Evolutionary conservation across 352 stramenopile species (phyloP), one percentile per base, ranked within the genome.

Genomic region (Phytophthora nicotianae): DNA sequence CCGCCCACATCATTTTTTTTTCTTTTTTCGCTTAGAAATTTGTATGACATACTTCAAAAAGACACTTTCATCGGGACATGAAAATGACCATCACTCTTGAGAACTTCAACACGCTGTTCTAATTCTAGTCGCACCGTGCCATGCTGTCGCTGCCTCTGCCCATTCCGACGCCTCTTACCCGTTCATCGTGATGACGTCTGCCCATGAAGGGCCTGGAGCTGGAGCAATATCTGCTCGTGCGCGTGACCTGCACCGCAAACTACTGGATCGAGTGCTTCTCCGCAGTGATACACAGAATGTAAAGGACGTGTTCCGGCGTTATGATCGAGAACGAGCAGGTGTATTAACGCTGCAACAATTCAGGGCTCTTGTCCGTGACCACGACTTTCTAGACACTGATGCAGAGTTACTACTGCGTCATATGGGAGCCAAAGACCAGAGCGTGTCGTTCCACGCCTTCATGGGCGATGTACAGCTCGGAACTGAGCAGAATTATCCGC

Each of bases 231-330:
- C 50, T 4, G 40, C 37, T 8, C 63, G 45, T 2, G 66, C 73
- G 32, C 73, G 68, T 23, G 72, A 80, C 13, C 58, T 91, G 24
- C 82, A 91, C 51, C 82, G 78, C 3, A 80, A 74, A 23, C 64
- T 89, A 42, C 67, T 91, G 29, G 79, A 91, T 50, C 75, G 77
- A 17, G 70, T 86, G 46, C 65, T 87, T 0, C 38, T 87, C 9
- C 79, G 73, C 32, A 84, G 74, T 51, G 66, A 83, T 5, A 86
- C 57, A 17, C 62, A 84, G 37, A 91, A 57, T 43, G 55, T 91
- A 29, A 88, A 91, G 52, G 78, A 91, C 42, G 70, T 81, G 27
- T 91, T 91, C 56, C 76, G 80, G 2, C 64, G 82, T 27, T 91
- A 89, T 49, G 82, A 91, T 53, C 58, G 56, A 5, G 73, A 76